A percentile compares a stretch with the other conserved stretches of the same genome.
Conservation (phyloP, 495 filamentous ascomycete genomes). For the Hypoxylon rickii region DNA sequence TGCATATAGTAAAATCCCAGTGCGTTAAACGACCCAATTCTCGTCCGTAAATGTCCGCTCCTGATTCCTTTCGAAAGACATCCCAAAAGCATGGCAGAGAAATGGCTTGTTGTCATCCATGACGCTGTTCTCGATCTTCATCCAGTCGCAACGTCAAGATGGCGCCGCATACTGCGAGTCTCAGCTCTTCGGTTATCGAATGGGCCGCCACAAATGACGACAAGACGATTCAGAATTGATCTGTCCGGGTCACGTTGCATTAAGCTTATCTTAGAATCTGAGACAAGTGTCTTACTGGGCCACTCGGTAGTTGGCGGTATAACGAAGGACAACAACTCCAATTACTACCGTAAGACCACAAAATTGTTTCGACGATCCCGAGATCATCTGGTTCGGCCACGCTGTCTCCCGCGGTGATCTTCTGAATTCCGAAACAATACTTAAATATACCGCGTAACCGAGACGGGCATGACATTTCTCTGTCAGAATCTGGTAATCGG, state of each 20-base stretch:
- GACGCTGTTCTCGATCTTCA: no score
- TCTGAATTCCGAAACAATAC: constrained; percentile 18
- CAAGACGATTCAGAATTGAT: neutral
- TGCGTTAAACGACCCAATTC: no score
- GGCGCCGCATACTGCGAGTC: no score
- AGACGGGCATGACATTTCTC: constrained; percentile 2
- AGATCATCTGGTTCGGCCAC: constrained; percentile 17
- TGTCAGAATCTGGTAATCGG: constrained; percentile 22
- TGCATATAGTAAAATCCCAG: no score
- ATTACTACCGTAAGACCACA: neutral
- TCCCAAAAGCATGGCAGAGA: no score
- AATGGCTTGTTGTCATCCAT: no score
- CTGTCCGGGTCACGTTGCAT: constrained; percentile 9
- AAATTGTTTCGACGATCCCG: constrained; percentile 12
- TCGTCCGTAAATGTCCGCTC: no score
- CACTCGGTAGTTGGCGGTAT: constrained; percentile 14
- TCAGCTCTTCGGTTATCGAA: no score
- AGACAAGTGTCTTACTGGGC: constrained; percentile 22
- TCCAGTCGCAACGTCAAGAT: no score
- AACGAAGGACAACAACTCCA: neutral
- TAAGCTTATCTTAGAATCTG: constrained; percentile 21
- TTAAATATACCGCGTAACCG: constrained; percentile 11
- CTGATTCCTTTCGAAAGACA: no score
- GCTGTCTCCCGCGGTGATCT: constrained; percentile 15
- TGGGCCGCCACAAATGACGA: no score